Percentiles rank a stretch among this genome's conserved stretches.
phyloP scores from a whole-genome alignment of 352 stramenopile species.

The Phytophthora litchii region DNA sequence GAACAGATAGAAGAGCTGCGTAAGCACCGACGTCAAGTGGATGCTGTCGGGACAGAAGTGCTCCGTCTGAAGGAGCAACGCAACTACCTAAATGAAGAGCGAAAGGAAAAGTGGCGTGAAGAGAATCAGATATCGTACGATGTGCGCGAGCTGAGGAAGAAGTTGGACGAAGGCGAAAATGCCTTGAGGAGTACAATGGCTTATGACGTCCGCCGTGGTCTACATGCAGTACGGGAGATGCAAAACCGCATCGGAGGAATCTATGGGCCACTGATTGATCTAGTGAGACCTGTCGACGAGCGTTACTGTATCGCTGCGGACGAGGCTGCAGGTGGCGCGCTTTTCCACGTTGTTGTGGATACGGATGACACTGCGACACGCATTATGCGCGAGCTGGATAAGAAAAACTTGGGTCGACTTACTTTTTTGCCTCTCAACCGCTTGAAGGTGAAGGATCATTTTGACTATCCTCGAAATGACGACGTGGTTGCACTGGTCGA shows the following conservation, averaged over 20 bases:
- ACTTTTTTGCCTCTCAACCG: slow-evolving; percentile 97
- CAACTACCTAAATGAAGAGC: slow-evolving; percentile 77
- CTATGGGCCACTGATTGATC: slow-evolving; percentile 97
- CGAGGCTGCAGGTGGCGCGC: slow-evolving; percentile 93
- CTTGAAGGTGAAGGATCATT: slow-evolving; percentile 86
- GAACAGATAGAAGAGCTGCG: slow-evolving; percentile 55
- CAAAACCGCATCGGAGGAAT: slow-evolving; percentile 82
- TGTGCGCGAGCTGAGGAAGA: slow-evolving; percentile 72
- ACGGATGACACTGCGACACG: slow-evolving; percentile 95
- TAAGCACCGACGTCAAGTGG: slow-evolving; percentile 57
- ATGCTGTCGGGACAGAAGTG: slow-evolving; percentile 57
- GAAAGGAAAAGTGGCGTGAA: slow-evolving; percentile 83
- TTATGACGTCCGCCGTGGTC: slow-evolving; percentile 83
- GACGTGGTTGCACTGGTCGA: slow-evolving; percentile 86
- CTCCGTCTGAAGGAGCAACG: slow-evolving; percentile 82
- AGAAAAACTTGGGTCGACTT: slow-evolving; percentile 93
- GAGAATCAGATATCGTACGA: slow-evolving; percentile 82
- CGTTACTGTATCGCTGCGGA: slow-evolving; percentile 96
- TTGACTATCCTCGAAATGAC: slow-evolving; percentile 77
- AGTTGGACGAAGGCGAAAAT: slow-evolving; percentile 75
- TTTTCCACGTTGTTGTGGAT: slow-evolving; percentile 99
- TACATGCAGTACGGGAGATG: slow-evolving; percentile 89
- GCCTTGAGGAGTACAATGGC: slow-evolving; percentile 86
- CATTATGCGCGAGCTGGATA: slow-evolving; percentile 95
- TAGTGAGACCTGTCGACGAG: slow-evolving; percentile 89